A percentile compares a stretch with the other conserved stretches of the same genome.
phyloP scores from a whole-genome alignment of 805 yeast genomes.

The Lipomyces orientalis region DNA sequence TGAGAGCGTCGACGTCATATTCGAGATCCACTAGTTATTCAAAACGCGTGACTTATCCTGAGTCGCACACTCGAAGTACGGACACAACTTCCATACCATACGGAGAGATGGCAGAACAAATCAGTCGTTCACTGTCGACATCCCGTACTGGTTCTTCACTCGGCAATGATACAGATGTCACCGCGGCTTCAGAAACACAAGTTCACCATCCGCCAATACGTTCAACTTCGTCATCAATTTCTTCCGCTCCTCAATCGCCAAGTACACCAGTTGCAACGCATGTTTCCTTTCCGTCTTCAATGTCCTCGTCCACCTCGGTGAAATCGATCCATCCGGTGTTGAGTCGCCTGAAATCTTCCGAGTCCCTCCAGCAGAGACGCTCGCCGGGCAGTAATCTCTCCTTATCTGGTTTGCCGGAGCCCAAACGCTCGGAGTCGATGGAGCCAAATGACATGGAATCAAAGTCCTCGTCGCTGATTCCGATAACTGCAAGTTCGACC shows the following conservation, averaged over 20 bases:
- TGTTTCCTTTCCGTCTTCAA: neutral
- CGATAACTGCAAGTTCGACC: neutral
- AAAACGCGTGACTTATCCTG: neutral
- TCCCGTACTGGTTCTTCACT: neutral
- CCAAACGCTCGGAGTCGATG: neutral
- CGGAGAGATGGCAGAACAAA: neutral
- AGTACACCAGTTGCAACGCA: neutral
- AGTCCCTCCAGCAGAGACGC: neutral
- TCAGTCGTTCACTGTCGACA: neutral
- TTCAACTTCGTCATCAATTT: neutral
- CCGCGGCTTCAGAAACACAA: neutral
- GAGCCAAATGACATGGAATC: neutral
- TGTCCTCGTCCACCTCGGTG: neutral
- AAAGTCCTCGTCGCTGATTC: neutral
- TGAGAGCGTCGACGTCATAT: neutral
- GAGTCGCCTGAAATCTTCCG: neutral
- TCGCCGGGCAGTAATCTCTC: slow-evolving; percentile 3
- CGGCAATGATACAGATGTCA: neutral
- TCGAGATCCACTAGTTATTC: neutral
- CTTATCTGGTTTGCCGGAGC: neutral
- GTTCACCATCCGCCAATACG: neutral
- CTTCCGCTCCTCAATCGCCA: neutral
- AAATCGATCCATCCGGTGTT: slow-evolving; percentile 4
- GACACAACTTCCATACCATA: neutral
- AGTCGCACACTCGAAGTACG: neutral